Evolutionary conservation across 176 grass and related monocot genomes (phyloP), one percentile per base, ranked within the genome.

Genomic region (Eragrostis curvula): DNA sequence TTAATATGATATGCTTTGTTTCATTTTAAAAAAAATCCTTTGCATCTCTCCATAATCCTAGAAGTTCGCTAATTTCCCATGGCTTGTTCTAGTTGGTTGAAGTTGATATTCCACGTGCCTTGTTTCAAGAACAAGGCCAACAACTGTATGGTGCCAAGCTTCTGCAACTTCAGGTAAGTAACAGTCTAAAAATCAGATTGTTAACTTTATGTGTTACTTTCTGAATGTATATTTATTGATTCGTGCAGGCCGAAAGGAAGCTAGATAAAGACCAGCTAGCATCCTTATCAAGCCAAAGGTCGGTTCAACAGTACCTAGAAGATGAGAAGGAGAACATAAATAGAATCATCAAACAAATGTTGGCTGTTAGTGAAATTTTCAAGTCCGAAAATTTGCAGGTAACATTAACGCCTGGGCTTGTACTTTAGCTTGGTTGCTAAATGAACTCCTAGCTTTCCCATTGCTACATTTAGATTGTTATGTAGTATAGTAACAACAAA

Each of bases 91-190:
- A 99, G 96, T 87, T 99, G 50, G 85, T 99, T 85, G 93, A 96
- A 64, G 87, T 98, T 63, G 93, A 98, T 88, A 85, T 98, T 90
- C 96, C 96, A 28, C 89, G 80, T 79, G 78, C 96, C 70, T 84
- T 99, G 77, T 93, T 96, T 80, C 90, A 99, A 90, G 96, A 99
- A 78, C 96, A 99, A 91, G 96, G 96, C 14, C 89, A 92, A 49
- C 89, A 99, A 60, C 77, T 99, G 73, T 99, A 99, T 87, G 96
- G 93, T 74, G 96, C 93, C 48, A 91, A 93, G 85, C 92, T 98
- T 77, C 79, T 93, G 11, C 84, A 98, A 80, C 83, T 98, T 71
- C 95, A 98, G 90, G 95, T 98, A 30, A 75, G 20, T 43, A 64
- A 78, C 70, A 81, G 27, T 45, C 25, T 81, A 74, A 70, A 21